Evolutionary conservation across 2,329 filamentous ascomycete species (phyloP).

Genomic region (Davidsoniella eucalypti): DNA sequence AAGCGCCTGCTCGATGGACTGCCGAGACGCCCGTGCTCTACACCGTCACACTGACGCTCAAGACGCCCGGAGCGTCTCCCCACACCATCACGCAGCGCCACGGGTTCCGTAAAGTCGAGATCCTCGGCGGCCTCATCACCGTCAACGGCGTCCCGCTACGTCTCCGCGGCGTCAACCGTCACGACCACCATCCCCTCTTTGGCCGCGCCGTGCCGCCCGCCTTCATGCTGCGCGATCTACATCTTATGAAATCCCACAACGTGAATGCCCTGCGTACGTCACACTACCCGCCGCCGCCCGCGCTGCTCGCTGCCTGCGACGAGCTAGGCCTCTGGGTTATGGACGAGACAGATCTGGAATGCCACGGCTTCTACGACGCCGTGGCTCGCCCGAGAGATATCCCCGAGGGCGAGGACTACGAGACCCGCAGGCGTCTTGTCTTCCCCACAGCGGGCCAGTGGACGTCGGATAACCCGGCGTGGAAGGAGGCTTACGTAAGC

Average conservation of each 20-base stretch:
- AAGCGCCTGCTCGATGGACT: conserved; percentile 46
- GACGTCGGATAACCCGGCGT: conserved; percentile 42
- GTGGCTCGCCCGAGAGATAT: conserved; percentile 34
- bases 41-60: conserved; percentile 20
- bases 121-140: conserved; percentile 42
- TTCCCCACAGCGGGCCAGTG: conserved; percentile 26
- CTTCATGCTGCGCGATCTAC: conserved; percentile 42
- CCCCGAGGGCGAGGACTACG: conserved; percentile 29
- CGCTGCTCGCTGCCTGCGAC: conserved; percentile 44
- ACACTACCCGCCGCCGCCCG: conserved; percentile 47
- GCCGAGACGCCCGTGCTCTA: conserved; percentile 52
- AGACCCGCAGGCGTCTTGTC: conserved; percentile 14
- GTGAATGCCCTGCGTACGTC: conserved; percentile 54
- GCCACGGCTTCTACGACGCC: conserved; percentile 32
- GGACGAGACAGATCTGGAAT: conserved; percentile 39
- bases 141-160: conserved; percentile 50
- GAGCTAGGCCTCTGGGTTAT: conserved; percentile 49
- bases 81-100: conserved; percentile 28
- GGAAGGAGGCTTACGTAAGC: conserved; percentile 50
- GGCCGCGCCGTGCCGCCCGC: conserved; percentile 46
- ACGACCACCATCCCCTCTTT: conserved; percentile 49
- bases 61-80: conserved; percentile 18
- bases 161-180: conserved; percentile 52
- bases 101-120: conserved; percentile 46
- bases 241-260: conserved; percentile 51